These are phyloP conservation scores for Alnus rubra DNA, from an alignment of 306 rosid genomes.

Conservation along the genomic window DNA sequence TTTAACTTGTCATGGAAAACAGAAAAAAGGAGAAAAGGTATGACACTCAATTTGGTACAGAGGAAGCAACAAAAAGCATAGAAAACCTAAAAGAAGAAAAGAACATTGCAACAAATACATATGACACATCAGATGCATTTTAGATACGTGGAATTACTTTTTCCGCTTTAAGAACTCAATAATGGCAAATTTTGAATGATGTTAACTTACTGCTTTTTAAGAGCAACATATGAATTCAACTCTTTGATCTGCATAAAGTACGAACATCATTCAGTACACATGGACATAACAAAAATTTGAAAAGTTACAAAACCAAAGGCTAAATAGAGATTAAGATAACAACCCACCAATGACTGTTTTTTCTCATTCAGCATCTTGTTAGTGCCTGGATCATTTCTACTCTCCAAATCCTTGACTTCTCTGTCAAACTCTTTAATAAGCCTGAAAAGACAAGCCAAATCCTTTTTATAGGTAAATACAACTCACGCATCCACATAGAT, in stretches of 20 bases:
- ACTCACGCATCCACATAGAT: not conserved
- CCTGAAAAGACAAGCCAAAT: conserved; percentile 46
- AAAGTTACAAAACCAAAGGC: not conserved
- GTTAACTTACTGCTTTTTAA: conserved; percentile 86
- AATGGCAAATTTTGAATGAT: not conserved
- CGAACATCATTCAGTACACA: conserved; percentile 27
- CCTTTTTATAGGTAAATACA: not conserved
- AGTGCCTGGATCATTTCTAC: conserved; percentile 59
- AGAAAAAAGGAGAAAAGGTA: not conserved
- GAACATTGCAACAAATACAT: not conserved
- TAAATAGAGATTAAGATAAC: conserved; percentile 13
- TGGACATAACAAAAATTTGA: not conserved
- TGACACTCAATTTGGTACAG: not conserved
- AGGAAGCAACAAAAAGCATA: not conserved
- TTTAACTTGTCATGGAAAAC: not conserved
- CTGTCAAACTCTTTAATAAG: conserved; percentile 91
- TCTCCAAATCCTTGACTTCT: conserved; percentile 75
- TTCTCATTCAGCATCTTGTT: conserved; percentile 86
- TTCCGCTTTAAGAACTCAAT: conserved; percentile 5
- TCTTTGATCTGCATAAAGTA: conserved; percentile 82
- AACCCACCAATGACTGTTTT: conserved; percentile 86
- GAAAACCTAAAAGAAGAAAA: not conserved
- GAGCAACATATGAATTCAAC: conserved; percentile 90
- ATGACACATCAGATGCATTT: not conserved
- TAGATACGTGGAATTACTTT: not conserved